These are phyloP conservation scores for Arthrobotrys iridis DNA, from an alignment of 2,329 filamentous ascomycete genomes.

Conservation along the genomic window DNA sequence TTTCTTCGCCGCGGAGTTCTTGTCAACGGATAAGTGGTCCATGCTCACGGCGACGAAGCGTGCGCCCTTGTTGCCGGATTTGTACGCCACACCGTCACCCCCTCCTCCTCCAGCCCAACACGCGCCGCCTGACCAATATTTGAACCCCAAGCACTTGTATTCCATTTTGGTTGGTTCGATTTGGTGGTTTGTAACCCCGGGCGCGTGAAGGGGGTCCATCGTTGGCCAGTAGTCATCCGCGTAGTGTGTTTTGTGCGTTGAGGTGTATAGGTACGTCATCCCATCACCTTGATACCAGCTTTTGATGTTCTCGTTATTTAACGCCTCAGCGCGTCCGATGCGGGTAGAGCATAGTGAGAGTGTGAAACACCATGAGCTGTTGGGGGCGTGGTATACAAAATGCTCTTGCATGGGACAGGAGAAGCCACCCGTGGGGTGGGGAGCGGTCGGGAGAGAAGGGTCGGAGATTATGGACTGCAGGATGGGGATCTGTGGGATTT, in stretches of 20 bases:
- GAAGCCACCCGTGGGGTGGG: conserved; percentile 18
- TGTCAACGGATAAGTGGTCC: conserved; percentile 34
- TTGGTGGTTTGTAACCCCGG: conserved; percentile 45
- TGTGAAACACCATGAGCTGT: conserved; percentile 34
- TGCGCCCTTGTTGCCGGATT: conserved; percentile 10
- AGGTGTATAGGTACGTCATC: conserved; percentile 52
- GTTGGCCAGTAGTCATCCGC: conserved; percentile 53
- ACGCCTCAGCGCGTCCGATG: conserved; percentile 26
- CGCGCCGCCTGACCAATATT: conserved; percentile 45
- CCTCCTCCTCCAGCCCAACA: conserved; percentile 47
- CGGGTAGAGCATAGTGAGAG: conserved; percentile 24
- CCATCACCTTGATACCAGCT: conserved; percentile 54
- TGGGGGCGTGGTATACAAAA: conserved; percentile 34
- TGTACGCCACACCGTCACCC: conserved; percentile 18
- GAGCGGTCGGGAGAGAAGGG: not conserved
- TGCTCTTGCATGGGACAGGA: conserved; percentile 39
- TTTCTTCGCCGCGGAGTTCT: conserved; percentile 34
- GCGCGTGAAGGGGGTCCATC: conserved; percentile 53
- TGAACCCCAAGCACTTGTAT: conserved; percentile 47
- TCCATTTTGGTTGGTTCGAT: not conserved
- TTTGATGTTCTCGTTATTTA: conserved; percentile 32
- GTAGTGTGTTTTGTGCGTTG: conserved; percentile 42
- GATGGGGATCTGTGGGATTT: conserved; percentile 16
- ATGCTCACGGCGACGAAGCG: conserved; percentile 38
- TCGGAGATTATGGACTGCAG: conserved; percentile 15